Conservation (phyloP, 371 early-diverging fungal species). For the Paraphysoderma sedebokerense region DNA sequence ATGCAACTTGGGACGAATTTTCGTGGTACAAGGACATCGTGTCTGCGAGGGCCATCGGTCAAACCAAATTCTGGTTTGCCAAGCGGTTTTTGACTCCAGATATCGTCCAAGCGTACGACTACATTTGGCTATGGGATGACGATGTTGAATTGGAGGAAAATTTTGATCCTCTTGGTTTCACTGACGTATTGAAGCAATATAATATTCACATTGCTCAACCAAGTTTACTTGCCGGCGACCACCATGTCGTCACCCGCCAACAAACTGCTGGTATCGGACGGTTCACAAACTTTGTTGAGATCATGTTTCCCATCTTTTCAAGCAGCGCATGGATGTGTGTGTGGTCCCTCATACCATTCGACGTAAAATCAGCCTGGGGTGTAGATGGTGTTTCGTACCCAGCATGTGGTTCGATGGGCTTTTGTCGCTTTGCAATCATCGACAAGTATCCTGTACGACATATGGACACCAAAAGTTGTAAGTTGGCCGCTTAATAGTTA, state of each 20-base stretch:
- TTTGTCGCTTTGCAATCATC: not conserved
- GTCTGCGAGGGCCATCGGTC: not conserved
- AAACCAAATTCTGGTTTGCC: constrained; percentile 1
- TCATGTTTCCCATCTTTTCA: not conserved
- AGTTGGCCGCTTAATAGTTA: too few relatives aligned
- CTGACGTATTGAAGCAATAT: not conserved
- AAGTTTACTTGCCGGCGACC: not conserved
- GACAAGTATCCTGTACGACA: not conserved
- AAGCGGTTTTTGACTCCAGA: not conserved
- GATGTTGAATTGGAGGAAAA: not conserved
- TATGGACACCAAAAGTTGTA: too few relatives aligned
- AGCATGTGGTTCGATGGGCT: not conserved
- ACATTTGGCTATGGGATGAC: not conserved
- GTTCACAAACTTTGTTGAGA: not conserved
- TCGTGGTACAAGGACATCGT: not conserved
- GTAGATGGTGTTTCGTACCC: not conserved
- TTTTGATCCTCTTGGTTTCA: not conserved
- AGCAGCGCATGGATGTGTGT: not conserved
- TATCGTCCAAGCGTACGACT: not conserved
- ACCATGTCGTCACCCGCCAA: not conserved
- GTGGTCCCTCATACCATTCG: not conserved
- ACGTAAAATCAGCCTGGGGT: not conserved
- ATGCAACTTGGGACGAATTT: not conserved
- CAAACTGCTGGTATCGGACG: not conserved
- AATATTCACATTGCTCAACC: not conserved